phyloP scores from a whole-genome alignment of 2,329 filamentous ascomycete species.

The Penicillium griseofulvum region DNA sequence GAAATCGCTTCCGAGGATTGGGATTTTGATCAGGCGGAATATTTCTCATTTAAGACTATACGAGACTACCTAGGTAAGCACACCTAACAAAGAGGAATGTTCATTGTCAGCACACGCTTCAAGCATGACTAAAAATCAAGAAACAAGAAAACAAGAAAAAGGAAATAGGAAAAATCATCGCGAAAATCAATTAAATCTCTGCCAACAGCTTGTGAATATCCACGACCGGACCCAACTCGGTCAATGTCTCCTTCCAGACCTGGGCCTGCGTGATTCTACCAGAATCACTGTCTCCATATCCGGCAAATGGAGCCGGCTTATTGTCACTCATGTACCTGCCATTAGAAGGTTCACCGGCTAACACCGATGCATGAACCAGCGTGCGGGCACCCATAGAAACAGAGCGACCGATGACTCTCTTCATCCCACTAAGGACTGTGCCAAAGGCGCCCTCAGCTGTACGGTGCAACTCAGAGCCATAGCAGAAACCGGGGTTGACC shows the following conservation, averaged over 20 bases:
- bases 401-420: neutral
- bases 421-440: neutral
- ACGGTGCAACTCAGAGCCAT: conserved; percentile 1
- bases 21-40: too few species aligned
- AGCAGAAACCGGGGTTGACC: neutral
- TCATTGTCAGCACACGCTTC: too few species aligned
- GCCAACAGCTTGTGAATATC: neutral
- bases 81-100: too few species aligned
- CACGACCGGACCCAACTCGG: neutral
- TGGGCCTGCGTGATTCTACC: neutral
- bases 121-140: too few species aligned
- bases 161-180: too few species aligned
- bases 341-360: neutral
- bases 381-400: neutral
- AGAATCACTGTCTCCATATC: neutral
- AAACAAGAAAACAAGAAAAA: too few species aligned
- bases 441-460: neutral
- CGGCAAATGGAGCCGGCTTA: neutral
- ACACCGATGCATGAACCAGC: neutral
- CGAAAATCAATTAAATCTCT: neutral
- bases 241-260: neutral
- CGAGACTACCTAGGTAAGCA: too few species aligned
- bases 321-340: neutral
- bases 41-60: too few species aligned
- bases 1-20: too few species aligned